These are phyloP conservation scores for Malus fusca DNA, from an alignment of 306 rosid species.

Conservation along the genomic window DNA sequence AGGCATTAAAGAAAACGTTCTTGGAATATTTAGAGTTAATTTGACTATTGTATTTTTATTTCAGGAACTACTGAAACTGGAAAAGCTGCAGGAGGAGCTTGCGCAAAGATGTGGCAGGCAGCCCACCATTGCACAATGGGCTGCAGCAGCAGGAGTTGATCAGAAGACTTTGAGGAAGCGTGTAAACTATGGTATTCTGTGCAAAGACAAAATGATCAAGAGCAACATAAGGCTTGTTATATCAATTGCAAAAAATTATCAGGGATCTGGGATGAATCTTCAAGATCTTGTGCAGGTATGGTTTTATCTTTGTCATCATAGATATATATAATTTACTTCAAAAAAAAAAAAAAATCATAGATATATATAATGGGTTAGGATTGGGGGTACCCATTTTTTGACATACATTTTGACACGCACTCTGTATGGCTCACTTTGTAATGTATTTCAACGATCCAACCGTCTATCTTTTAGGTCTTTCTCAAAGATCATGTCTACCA, in stretches of 20 bases:
- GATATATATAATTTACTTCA: not conserved
- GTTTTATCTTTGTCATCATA: not conserved
- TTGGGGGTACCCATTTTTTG: no score
- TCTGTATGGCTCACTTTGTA: no score
- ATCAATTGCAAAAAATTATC: slow-evolving; percentile 89
- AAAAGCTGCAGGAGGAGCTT: slow-evolving; percentile 74
- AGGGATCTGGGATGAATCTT: slow-evolving; percentile 87
- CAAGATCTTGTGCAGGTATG: slow-evolving; percentile 96
- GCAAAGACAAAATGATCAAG: slow-evolving; percentile 94
- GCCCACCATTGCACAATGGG: slow-evolving; percentile 87
- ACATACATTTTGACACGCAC: no score
- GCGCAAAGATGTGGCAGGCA: slow-evolving; percentile 59
- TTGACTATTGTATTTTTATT: slow-evolving; percentile 5
- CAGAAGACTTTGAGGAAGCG: slow-evolving; percentile 71
- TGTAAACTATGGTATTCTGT: slow-evolving; percentile 57
- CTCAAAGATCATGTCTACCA: no score
- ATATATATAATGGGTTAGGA: not conserved
- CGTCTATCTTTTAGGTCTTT: no score
- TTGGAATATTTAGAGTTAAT: not conserved
- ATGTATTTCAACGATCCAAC: no score
- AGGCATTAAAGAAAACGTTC: not conserved
- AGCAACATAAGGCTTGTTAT: slow-evolving; percentile 92
- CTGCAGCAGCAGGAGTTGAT: slow-evolving; percentile 86
- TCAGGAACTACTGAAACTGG: slow-evolving; percentile 80
- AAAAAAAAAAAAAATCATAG: no score